A percentile compares a stretch with the other conserved stretches of the same genome.
Evolutionary conservation across 2,329 filamentous ascomycete genomes (phyloP).

Genomic region (Claviceps lovelessii): DNA sequence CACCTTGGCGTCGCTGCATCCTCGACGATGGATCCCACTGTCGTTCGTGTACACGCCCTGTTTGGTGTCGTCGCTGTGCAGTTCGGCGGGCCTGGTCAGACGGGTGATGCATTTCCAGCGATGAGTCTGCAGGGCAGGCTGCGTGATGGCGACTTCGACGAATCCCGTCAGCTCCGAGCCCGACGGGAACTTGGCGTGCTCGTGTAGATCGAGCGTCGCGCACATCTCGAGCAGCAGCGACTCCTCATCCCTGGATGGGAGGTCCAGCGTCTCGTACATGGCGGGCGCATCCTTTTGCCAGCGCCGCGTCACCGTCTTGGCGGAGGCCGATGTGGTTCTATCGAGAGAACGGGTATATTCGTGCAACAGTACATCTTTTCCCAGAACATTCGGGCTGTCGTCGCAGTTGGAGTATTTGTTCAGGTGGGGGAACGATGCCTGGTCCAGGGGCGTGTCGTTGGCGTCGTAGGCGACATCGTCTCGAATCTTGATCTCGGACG

Average conservation of each 20-base stretch:
- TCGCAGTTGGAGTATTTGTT: constrained; percentile 39
- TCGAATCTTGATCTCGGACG: constrained; percentile 34
- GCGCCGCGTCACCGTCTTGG: constrained; percentile 36
- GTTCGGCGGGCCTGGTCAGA: constrained; percentile 41
- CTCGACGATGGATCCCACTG: constrained; percentile 37
- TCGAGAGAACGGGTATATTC: constrained; percentile 42
- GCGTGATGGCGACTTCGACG: constrained; percentile 44
- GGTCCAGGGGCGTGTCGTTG: constrained; percentile 29
- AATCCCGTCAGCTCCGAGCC: constrained; percentile 47
- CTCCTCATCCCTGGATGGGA: constrained; percentile 32
- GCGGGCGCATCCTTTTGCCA: constrained; percentile 47
- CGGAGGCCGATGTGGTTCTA: constrained; percentile 41
- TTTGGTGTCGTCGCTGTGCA: constrained; percentile 30
- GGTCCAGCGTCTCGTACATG: constrained; percentile 37
- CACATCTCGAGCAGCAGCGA: constrained; percentile 49
- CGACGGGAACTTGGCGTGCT: constrained; percentile 40
- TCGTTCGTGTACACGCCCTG: constrained; percentile 34
- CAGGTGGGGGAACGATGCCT: constrained; percentile 40
- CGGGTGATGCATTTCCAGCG: constrained; percentile 47
- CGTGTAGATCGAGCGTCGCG: constrained; percentile 43
- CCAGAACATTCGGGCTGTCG: constrained; percentile 33
- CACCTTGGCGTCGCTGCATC: constrained; percentile 32
- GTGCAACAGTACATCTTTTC: constrained; percentile 40
- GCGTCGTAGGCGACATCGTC: constrained; percentile 31
- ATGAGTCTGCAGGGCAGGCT: constrained; percentile 38